Percentiles rank a stretch among this genome's conserved stretches.
phyloP scores from a whole-genome alignment of 306 rosid genomes.

The Vicia faba region DNA sequence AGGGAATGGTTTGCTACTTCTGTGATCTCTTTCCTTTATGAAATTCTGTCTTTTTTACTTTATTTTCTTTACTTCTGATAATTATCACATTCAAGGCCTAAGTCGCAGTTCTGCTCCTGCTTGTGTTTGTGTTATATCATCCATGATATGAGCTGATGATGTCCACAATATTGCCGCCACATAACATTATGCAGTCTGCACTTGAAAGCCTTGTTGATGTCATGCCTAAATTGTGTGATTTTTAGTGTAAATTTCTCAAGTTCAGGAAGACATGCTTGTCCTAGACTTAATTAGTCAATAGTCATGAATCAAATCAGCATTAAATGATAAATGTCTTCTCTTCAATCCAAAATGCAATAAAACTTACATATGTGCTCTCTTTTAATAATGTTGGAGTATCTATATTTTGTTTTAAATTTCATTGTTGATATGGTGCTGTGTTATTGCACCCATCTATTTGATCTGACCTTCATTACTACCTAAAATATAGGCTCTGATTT shows the following conservation, averaged over 20 bases:
- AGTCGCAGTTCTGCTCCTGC: slow-evolving; percentile 1
- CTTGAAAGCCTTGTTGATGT: slow-evolving; percentile 13
- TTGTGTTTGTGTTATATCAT: slow-evolving; percentile 2
- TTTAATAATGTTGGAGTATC: slow-evolving; percentile 5
- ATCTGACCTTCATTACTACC: slow-evolving; percentile 8
- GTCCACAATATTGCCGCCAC: slow-evolving; percentile 2
- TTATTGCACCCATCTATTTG: slow-evolving; percentile 7
- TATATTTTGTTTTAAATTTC: slow-evolving; percentile 5
- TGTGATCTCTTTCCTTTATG: slow-evolving; percentile 13
- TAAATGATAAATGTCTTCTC: slow-evolving; percentile 5
- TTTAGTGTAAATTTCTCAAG: slow-evolving; percentile 3
- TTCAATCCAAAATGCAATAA: not conserved
- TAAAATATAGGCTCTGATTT: slow-evolving; percentile 27
- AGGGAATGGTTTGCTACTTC: slow-evolving; percentile 6
- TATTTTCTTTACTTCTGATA: slow-evolving; percentile 20
- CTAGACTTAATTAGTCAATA: slow-evolving; percentile 22
- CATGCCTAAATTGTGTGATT: slow-evolving; percentile 2
- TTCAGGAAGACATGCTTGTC: slow-evolving; percentile 6
- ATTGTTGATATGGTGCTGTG: slow-evolving; percentile 9
- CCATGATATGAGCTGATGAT: not conserved
- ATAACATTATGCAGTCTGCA: not conserved
- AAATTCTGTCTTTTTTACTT: not conserved
- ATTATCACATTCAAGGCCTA: slow-evolving; percentile 3
- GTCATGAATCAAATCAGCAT: slow-evolving; percentile 16
- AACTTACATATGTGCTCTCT: not conserved